Percentiles rank a stretch among this genome's conserved stretches.
Evolutionary conservation across 768 basidiomycete species (phyloP).

Genomic region (Russula earlei): DNA sequence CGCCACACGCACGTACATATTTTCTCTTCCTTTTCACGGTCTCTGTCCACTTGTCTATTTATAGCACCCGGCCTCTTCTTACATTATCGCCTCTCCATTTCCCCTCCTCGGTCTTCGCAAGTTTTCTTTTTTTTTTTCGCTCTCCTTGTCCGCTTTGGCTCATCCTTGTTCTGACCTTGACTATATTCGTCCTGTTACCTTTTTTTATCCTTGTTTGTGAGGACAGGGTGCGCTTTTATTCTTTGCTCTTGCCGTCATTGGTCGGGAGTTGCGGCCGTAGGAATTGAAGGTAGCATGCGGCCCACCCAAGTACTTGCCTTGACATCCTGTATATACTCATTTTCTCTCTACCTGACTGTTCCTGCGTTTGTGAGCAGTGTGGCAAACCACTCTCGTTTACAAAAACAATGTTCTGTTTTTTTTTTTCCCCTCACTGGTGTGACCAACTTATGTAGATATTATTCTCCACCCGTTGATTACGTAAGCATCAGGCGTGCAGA

Average conservation of each 20-base stretch:
- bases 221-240: background rate
- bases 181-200: background rate
- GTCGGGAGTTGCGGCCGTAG: background rate
- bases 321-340: background rate
- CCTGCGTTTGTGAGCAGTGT: background rate
- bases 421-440: background rate
- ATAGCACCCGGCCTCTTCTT: background rate
- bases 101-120: too few species aligned
- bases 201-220: constrained; percentile 1
- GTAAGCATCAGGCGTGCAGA: too few species aligned
- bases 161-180: background rate
- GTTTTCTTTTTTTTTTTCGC: background rate
- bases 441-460: too few species aligned
- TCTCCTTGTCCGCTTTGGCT: background rate
- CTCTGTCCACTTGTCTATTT: constrained; percentile 11
- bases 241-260: background rate
- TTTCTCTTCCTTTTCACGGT: background rate
- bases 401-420: background rate
- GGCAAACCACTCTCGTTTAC: background rate
- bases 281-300: background rate
- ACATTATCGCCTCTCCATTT: background rate
- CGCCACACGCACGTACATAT: constrained; percentile 3
- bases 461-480: too few species aligned
- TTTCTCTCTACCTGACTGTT: background rate
- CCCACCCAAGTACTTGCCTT: background rate